Evolutionary conservation across 805 yeast genomes (phyloP), one percentile per base, ranked within the genome.

Genomic region (Spathaspora passalidarum): DNA sequence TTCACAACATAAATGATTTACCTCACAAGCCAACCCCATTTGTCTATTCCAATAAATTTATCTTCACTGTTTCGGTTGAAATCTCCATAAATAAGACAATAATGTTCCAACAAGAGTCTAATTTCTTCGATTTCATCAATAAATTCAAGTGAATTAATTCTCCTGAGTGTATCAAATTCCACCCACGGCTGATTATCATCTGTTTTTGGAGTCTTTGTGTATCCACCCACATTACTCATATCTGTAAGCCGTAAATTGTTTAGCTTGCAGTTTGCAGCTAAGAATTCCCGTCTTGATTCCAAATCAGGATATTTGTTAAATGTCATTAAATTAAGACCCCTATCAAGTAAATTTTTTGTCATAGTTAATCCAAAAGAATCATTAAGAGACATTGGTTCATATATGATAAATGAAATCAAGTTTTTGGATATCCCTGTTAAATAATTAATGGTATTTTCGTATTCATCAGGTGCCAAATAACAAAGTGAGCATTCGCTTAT

Each of bases 401-500:
- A 86, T 4, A 85, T 64, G 4, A 80, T 57, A 17, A 81, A 57
- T 2, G 66, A 49, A 42, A 44, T 64, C 57, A 37, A 37, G 18
- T 39, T 32, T 2, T 37, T 20, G 21, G 32, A 38, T 26, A 76
- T 55, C 0, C 49, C 39, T 3, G 53, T 55, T 65, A 84, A 75
- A 55, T 72, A 75, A 2, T 57, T 43, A 3, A 86, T 49, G 2
- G 84, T 73, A 25, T 62, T 56, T 25, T 51, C 55, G 19, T 84
- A 75, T 18, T 75, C 76, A 10, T 65, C 66, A 1, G 84, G 80
- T 3, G 75, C 68, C 49, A 86, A 55, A 58, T 86, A 86, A 57
- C 95, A 87, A 29, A 87, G 65, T 29, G 88, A 88, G 63, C 94
- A 87, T 59, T 86, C 95, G 50, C 88, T 80, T 16, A 86, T 59